Evolutionary conservation across 2,329 filamentous ascomycete genomes (phyloP), one percentile per base, ranked within the genome.

Genomic region (Epichloe baconii): DNA sequence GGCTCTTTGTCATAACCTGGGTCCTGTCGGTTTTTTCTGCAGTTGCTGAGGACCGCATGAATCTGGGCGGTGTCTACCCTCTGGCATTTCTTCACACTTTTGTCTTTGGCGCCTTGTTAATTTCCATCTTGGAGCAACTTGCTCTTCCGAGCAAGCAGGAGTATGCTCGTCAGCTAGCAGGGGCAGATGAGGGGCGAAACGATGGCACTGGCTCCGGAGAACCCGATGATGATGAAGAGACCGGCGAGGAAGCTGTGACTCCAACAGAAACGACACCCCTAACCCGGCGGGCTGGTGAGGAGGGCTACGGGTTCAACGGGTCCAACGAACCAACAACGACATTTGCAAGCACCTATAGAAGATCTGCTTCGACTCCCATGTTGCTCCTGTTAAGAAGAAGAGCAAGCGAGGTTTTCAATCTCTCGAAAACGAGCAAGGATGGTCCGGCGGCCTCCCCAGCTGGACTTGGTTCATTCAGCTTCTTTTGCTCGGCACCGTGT

Each of bases 391-490:
- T 23, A 17, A 54, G 47, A 57, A 49, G 35, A 23, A 56, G 49
- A 57, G 49, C 21, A 52, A 58, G 44, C 55, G 62, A 52, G 52
- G 54, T 55, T 36, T 59, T 53, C 59, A 69, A 50, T 68, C 74
- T 0, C 89, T 83, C 61, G 78, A 78, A 12, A 71, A 79, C 49
- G 93, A 97, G 63, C 93, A 97, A 66, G 71, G 77, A 14, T 98
- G 93, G 93, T 95, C 88, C 48, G 78, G 78, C 4, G 76, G 76
- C 38, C 70, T 97, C 50, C 88, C 88, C 1, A 79, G 77, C 44
- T 96, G 86, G 85, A 82, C 86, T 17, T 98, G 93, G 93, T 67
- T 93, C 42, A 59, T 95, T 17, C 90, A 98, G 61, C 84, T 96
- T 56, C 71, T 97, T 3, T 63, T 96, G 15, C 71, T 94, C 10